Evolutionary conservation across 306 rosid genomes (phyloP).

Genomic region (Medicago ruthenica): DNA sequence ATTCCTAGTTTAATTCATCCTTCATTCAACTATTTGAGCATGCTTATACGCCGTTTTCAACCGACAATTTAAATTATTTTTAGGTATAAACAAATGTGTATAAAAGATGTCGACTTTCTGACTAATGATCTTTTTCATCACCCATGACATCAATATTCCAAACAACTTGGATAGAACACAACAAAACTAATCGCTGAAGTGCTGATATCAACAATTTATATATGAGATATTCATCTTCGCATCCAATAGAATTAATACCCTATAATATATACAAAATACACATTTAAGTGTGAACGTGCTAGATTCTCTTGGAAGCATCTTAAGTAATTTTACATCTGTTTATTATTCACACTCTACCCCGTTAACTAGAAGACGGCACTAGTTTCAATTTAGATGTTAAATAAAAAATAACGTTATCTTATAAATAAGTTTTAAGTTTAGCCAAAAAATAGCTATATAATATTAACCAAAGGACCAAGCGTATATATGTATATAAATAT

Average conservation of each 20-base stretch:
- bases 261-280: not conserved
- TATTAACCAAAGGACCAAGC: too few species aligned
- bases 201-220: constrained; percentile 14
- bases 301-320: constrained; percentile 31
- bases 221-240: not conserved
- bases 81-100: too few species aligned
- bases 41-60: too few species aligned
- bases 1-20: too few species aligned
- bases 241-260: not conserved
- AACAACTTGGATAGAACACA: not conserved
- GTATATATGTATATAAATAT: too few species aligned
- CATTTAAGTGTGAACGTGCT: constrained; percentile 29
- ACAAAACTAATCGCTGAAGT: not conserved
- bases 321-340: not conserved
- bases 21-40: too few species aligned
- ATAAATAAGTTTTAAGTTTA: too few species aligned
- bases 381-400: constrained; percentile 23
- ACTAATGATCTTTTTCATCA: too few species aligned
- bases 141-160: not conserved
- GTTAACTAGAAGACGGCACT: constrained; percentile 7
- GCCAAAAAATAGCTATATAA: too few species aligned
- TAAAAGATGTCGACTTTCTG: too few species aligned
- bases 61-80: too few species aligned
- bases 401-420: not conserved
- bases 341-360: not conserved